These are phyloP conservation scores for Symbiodinium natans DNA, from an alignment of 73 alveolate genomes.

Conservation along the genomic window DNA sequence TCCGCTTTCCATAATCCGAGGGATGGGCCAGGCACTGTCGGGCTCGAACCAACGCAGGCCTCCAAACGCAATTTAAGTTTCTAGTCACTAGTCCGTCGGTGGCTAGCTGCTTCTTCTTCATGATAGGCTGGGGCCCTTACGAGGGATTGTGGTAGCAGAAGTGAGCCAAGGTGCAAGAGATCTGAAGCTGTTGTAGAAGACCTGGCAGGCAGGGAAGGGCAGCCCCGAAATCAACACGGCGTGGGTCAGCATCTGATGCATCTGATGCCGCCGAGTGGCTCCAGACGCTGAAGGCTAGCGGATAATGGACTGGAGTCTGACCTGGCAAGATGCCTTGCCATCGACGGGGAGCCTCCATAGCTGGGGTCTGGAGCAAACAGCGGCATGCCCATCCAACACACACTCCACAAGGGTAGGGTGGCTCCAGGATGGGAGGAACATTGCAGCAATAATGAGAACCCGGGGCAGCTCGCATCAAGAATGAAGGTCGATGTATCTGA, in stretches of 20 bases:
- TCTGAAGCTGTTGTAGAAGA: too few species aligned
- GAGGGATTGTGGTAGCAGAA: not conserved
- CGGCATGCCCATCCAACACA: not conserved
- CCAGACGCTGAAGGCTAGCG: not conserved
- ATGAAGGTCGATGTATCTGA: not conserved
- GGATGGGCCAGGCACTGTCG: not conserved
- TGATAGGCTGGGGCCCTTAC: too few species aligned
- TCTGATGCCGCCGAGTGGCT: not conserved
- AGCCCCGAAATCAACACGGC: too few species aligned
- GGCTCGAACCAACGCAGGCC: not conserved
- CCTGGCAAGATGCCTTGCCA: not conserved
- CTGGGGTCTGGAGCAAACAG: not conserved
- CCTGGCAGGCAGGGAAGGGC: too few species aligned
- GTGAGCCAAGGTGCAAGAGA: constrained; percentile 9
- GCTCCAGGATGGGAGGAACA: not conserved
- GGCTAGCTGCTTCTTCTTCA: too few species aligned
- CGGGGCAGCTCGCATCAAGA: not conserved
- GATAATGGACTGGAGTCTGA: not conserved
- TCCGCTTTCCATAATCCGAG: not conserved
- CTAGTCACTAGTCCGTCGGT: too few species aligned
- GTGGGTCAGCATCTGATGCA: too few species aligned
- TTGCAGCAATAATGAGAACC: not conserved
- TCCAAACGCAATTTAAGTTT: too few species aligned
- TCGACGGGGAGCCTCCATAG: not conserved
- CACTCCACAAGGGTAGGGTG: not conserved